Base-by-base conservation (phyloP, 805 yeast species). In the Priceomyces castillae region DNA sequence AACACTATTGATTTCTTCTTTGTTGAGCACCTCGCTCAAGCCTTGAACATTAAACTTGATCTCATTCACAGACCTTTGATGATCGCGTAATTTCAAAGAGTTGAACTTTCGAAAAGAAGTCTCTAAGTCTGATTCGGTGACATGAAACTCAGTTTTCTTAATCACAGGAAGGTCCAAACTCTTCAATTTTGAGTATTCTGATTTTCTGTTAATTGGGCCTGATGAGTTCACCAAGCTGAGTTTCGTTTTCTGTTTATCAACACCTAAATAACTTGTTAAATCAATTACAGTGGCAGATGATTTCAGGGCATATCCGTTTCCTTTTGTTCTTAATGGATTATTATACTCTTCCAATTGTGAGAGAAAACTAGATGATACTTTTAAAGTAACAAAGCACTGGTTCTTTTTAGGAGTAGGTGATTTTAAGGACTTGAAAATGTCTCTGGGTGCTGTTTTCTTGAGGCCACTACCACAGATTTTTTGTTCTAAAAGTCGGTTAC, bases 341-440 rank as follows among this genome's bases (percentile, higher is more conserved):
- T 59, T 64, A 35, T 41, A 51, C 37, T 43, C 42, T 36, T 62
- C 55, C 17, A 66, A 55, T 22, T 58, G 56, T 18, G 51, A 54
- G 28, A 69, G 49, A 3, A 48, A 57, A 2, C 37, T 51, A 4
- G 66, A 52, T 20, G 54, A 47, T 5, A 70, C 39, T 34, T 56
- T 59, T 15, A 65, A 48, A 1, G 58, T 57, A 4, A 65, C 61
- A 35, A 19, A 31, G 16, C 23, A 44, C 25, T 28, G 19, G 23
- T 20, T 20, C 14, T 33, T 30, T 30, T 34, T 39, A 14, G 20
- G n/a, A 12, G 37, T 33, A 26, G 33, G 30, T 4, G 52, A 46
- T 31, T 39, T 48, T 10, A 88, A 59, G 0, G 87, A 76, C 49
- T 78, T 82, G 49, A 78, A 75, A 3, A 80, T 61, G 49, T 77